These are phyloP conservation scores for Chytriomyces confervae DNA, from an alignment of 192 early-diverging fungal species.

Conservation along the genomic window DNA sequence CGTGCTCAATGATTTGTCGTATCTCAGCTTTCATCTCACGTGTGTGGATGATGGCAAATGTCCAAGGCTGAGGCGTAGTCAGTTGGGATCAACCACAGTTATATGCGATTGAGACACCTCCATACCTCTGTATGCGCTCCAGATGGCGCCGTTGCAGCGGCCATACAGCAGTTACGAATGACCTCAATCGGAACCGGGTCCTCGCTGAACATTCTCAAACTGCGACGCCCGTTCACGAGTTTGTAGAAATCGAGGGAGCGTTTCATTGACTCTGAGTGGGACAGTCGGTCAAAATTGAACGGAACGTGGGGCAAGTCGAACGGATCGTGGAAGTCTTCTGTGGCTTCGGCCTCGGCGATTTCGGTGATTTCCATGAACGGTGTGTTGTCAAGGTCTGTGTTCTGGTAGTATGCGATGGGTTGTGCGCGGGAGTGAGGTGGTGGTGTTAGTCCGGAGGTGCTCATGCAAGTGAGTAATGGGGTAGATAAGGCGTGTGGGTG, in stretches of 20 bases:
- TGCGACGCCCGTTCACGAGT: background rate
- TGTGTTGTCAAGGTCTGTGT: conserved; percentile 19
- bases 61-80: conserved; percentile 6
- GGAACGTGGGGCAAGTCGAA: conserved; percentile 25
- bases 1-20: conserved; percentile 22
- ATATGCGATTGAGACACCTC: background rate
- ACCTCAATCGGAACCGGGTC: conserved; percentile 31
- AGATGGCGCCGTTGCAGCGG: conserved; percentile 24
- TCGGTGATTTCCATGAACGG: conserved; percentile 24
- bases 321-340: conserved; percentile 19
- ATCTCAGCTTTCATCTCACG: conserved; percentile 11
- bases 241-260: conserved; percentile 9
- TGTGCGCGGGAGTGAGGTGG: no score
- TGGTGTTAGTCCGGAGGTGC: no score
- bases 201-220: conserved; percentile 10
- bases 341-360: conserved; percentile 19
- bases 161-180: conserved; percentile 17
- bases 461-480: background rate
- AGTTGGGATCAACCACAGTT: background rate
- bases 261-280: conserved; percentile 4
- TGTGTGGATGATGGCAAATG: conserved; percentile 20
- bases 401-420: background rate
- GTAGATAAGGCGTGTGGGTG: background rate
- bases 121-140: conserved; percentile 17
- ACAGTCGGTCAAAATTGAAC: conserved; percentile 11